phyloP scores from a whole-genome alignment of 2,329 filamentous ascomycete genomes.

The Phoma sp. region DNA sequence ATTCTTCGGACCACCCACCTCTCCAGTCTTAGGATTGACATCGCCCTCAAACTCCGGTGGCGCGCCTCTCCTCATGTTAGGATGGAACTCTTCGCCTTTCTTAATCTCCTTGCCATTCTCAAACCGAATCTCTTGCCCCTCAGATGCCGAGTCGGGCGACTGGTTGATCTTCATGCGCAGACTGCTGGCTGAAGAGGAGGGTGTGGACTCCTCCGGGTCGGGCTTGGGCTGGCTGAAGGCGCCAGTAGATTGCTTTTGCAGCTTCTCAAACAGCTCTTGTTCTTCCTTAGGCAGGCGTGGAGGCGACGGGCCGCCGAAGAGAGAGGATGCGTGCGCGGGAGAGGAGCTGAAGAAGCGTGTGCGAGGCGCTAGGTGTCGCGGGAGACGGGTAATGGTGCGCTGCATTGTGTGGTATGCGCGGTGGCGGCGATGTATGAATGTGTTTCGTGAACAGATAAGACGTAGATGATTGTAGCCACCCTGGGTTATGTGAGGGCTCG shows the following conservation, averaged over 20 bases:
- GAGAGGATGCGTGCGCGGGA: slow-evolving; percentile 10
- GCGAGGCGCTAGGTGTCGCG: slow-evolving; percentile 35
- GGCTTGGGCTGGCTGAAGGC: slow-evolving; percentile 72
- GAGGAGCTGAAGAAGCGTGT: slow-evolving; percentile 23
- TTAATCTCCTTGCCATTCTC: slow-evolving; percentile 47
- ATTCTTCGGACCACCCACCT: slow-evolving; percentile 96
- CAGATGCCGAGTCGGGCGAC: slow-evolving; percentile 28
- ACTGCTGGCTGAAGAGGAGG: slow-evolving; percentile 42
- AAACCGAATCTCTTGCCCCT: slow-evolving; percentile 1
- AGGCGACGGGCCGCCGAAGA: slow-evolving; percentile 67
- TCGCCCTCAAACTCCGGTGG: slow-evolving; percentile 93
- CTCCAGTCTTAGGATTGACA: slow-evolving; percentile 88
- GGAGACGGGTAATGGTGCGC: slow-evolving; percentile 23
- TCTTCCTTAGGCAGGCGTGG: slow-evolving; percentile 86
- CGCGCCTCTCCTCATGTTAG: slow-evolving; percentile 75
- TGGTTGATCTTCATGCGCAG: slow-evolving; percentile 42
- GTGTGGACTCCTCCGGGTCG: slow-evolving; percentile 20
- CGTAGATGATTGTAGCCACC: not conserved
- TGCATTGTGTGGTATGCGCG: slow-evolving; percentile 23
- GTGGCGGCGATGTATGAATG: not conserved
- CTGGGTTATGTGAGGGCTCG: no score
- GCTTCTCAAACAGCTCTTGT: slow-evolving; percentile 86
- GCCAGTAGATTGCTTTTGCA: slow-evolving; percentile 78
- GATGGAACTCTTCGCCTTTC: slow-evolving; percentile 70
- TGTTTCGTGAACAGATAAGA: not conserved